Conservation (phyloP, 306 rosid species). For the Trichosanthes cucumerina region DNA sequence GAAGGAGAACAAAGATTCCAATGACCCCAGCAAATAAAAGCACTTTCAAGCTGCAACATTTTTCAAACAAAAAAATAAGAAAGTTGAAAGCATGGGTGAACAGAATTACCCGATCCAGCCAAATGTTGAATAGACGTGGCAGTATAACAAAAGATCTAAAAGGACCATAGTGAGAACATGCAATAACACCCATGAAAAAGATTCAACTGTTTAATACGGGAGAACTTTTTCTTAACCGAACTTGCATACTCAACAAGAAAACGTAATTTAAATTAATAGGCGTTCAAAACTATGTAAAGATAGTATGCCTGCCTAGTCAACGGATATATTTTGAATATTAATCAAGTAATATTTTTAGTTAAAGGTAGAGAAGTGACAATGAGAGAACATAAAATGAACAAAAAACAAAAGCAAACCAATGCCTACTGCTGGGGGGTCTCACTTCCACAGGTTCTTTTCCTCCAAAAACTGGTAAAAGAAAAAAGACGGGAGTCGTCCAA, state of each 20-base stretch:
- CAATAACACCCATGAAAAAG: neutral
- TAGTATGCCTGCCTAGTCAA: neutral
- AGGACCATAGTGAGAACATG: neutral
- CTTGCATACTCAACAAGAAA: neutral
- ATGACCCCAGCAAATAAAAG: constrained; percentile 72
- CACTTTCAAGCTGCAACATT: constrained; percentile 52
- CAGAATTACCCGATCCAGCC: neutral
- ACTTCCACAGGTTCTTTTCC: neutral
- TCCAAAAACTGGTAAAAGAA: neutral
- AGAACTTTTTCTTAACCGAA: neutral
- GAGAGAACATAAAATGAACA: neutral
- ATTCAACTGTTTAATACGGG: neutral
- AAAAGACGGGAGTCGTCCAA: neutral
- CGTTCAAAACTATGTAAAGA: neutral
- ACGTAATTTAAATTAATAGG: neutral
- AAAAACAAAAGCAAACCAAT: neutral
- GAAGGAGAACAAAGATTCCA: constrained; percentile 77
- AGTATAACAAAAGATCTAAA: neutral
- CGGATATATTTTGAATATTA: neutral
- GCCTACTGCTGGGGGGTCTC: neutral
- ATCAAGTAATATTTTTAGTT: neutral
- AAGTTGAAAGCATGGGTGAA: neutral
- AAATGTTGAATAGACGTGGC: neutral
- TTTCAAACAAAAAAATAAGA: neutral
- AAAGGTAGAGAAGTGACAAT: neutral